Evolutionary conservation across 331 rosid species (phyloP), one percentile per base, ranked within the genome.

Genomic region (Erythrophleum ivorense): DNA sequence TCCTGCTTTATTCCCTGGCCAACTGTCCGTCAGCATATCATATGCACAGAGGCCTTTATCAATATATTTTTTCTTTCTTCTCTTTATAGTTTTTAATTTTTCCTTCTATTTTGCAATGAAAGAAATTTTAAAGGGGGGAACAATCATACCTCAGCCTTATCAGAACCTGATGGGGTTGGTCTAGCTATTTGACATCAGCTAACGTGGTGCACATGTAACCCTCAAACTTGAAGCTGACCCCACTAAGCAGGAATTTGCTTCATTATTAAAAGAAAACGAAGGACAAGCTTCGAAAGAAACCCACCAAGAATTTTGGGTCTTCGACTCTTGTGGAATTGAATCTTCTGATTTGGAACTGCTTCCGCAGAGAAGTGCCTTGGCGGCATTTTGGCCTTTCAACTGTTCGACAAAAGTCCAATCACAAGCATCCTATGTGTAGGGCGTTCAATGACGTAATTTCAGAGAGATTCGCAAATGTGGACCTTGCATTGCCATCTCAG

Each of bases 191-290:
- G 90, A 87, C 90, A 90, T 86, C 89, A 89, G 50, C 88, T 78
- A 89, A 87, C 87, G 84, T 90, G 94, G 84, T 81, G 87, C 91
- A 88, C 94, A 94, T 91, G 97, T 83, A 46, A 79, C 89, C 89
- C 86, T 79, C 83, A 72, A 75, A 76, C 82, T 78, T 69, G 38
- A 70, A 64, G 80, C 76, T 67, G 50, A 81, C 84, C 85, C 84
- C 73, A 85, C 82, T 46, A 24, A 55, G 38, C 19, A 65, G 62
- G 46, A 86, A 48, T 54, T 81, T 5, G 55, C 49, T 73, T 14
- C 38, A 18, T 38, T 65, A 5, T 41, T 6, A 19, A 34, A 64
- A 78, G 60, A 33, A 40, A 76, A 85, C 53, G n/a, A 67, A 59
- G 63, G 71, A 19, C 65, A 71, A 48, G 18, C 58, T 76, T 77